Evolutionary conservation across 352 stramenopile species (phyloP).

Genomic region (Phytophthora citricola): DNA sequence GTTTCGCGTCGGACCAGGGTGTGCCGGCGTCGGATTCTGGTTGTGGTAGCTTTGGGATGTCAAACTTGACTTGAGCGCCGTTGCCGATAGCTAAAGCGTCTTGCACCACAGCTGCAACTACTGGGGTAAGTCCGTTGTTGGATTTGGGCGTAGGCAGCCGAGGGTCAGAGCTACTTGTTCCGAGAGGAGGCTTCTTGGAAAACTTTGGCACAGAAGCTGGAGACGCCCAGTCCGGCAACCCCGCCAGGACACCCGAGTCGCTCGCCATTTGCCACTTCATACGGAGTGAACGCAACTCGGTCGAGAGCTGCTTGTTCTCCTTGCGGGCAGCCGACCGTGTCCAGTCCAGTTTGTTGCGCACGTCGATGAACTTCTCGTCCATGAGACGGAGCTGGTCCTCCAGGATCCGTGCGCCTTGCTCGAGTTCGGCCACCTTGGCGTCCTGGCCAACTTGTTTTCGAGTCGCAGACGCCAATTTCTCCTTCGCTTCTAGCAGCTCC

Average conservation of each 20-base stretch:
- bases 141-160: constrained; percentile 38
- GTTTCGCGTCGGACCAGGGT: constrained; percentile 80
- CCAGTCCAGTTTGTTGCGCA: constrained; percentile 96
- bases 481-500: constrained; percentile 73
- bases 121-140: constrained; percentile 32
- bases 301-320: constrained; percentile 77
- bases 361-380: constrained; percentile 97
- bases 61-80: constrained; percentile 51
- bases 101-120: constrained; percentile 33
- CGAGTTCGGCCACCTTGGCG: constrained; percentile 88
- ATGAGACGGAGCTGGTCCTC: constrained; percentile 97
- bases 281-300: constrained; percentile 64
- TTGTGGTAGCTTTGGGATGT: constrained; percentile 84
- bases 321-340: constrained; percentile 87
- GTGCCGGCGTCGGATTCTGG: constrained; percentile 61
- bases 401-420: constrained; percentile 94
- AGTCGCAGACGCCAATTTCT: constrained; percentile 59
- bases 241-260: constrained; percentile 51
- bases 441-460: constrained; percentile 91
- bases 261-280: constrained; percentile 84
- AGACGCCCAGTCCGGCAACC: constrained; percentile 58
- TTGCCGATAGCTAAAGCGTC: constrained; percentile 40
- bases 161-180: constrained; percentile 60
- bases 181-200: constrained; percentile 53
- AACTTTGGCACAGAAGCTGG: constrained; percentile 23